A percentile compares a stretch with the other conserved stretches of the same genome.
These are phyloP conservation scores for Cynanchum wilfordii DNA, from an alignment of 257 asterid species.

Conservation along the genomic window DNA sequence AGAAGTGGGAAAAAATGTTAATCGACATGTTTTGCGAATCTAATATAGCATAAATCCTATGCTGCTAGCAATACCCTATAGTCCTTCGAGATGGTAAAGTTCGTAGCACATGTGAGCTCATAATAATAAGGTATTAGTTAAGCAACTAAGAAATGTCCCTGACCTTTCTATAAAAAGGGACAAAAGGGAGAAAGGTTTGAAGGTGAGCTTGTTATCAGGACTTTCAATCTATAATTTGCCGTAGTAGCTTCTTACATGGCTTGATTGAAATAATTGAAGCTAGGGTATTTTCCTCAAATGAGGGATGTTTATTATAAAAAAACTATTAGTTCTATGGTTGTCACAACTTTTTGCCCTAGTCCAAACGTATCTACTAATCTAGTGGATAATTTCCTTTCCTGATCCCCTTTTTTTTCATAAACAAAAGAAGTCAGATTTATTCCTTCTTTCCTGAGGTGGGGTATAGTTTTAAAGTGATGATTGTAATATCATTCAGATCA, in stretches of 20 bases:
- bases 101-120: neutral
- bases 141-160: neutral
- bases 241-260: neutral
- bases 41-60: neutral
- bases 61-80: neutral
- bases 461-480: neutral
- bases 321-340: too few species aligned
- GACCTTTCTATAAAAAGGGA: neutral
- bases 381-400: too few species aligned
- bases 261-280: neutral
- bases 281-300: too few species aligned
- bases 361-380: too few species aligned
- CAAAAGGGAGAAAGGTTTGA: neutral
- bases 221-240: neutral
- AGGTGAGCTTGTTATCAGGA: neutral
- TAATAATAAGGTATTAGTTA: neutral
- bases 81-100: neutral
- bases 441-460: neutral
- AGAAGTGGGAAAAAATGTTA: too few species aligned
- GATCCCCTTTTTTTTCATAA: too few species aligned
- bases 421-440: neutral
- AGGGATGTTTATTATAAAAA: too few species aligned
- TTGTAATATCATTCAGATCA: neutral
- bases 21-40: too few species aligned
- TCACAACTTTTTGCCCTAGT: too few species aligned